Evolutionary conservation across 2,329 filamentous ascomycete genomes (phyloP).

Genomic region (Metarhizium humberi): DNA sequence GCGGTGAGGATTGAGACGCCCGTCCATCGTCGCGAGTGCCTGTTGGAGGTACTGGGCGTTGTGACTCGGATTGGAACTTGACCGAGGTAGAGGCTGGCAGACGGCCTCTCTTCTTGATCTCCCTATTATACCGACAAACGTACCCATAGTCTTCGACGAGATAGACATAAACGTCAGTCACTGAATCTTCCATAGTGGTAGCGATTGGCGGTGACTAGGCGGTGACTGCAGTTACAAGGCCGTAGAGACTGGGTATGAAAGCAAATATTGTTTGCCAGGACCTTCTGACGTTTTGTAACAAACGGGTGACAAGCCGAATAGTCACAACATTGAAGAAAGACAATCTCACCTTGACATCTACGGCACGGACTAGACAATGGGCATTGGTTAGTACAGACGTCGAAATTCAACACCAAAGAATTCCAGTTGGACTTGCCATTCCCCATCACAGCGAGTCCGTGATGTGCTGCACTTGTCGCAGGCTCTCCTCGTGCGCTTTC

Average conservation of each 20-base stretch:
- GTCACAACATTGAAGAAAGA: not conserved
- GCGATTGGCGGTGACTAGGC: not conserved
- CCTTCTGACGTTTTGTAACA: not conserved
- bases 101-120: slow-evolving; percentile 27
- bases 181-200: not conserved
- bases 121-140: slow-evolving; percentile 25
- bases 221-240: not conserved
- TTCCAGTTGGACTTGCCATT: slow-evolving; percentile 23
- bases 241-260: too few relatives aligned
- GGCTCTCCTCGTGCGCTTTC: slow-evolving; percentile 19
- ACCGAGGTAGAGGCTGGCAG: slow-evolving; percentile 16
- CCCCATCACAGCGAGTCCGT: slow-evolving; percentile 32
- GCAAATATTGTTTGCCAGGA: not conserved
- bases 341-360: slow-evolving; percentile 25
- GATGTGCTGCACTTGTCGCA: slow-evolving; percentile 28
- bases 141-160: slow-evolving; percentile 25
- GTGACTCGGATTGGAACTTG: not conserved
- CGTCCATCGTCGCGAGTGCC: not conserved
- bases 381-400: not conserved
- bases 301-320: not conserved
- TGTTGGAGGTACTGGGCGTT: not conserved
- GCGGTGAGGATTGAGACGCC: not conserved
- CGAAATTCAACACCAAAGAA: not conserved
- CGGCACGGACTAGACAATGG: slow-evolving; percentile 16
- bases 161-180: not conserved